These are phyloP conservation scores for Aureobasidium sp. DNA, from an alignment of 2,329 filamentous ascomycete genomes.

Conservation along the genomic window DNA sequence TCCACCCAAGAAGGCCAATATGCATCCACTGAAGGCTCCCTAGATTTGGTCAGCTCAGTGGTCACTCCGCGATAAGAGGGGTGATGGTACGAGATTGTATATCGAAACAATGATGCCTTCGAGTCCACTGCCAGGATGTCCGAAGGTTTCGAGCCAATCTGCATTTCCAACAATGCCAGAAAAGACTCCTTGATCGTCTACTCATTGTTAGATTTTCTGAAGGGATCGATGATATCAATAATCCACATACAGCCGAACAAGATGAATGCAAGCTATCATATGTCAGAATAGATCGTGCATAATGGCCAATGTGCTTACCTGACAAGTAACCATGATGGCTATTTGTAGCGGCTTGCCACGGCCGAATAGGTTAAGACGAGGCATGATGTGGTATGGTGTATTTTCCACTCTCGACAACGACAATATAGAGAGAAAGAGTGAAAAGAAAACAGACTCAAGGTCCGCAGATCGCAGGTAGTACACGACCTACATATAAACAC, in stretches of 20 bases:
- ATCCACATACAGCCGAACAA: conserved; percentile 23
- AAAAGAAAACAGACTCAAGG: not conserved
- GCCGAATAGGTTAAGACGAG: conserved; percentile 22
- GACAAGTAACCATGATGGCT: conserved; percentile 24
- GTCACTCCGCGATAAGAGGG: no score
- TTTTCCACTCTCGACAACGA: not conserved
- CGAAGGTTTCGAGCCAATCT: conserved; percentile 31
- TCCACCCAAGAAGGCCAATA: conserved; percentile 29
- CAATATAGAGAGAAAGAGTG: not conserved
- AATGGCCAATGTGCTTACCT: conserved; percentile 11
- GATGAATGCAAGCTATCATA: conserved; percentile 20
- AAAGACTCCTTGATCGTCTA: conserved; percentile 26
- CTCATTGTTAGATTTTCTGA: not conserved
- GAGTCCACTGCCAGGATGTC: conserved; percentile 28
- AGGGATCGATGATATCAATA: not conserved
- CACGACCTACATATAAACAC: not conserved
- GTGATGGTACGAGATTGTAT: conserved; percentile 32
- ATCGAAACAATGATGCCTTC: conserved; percentile 36
- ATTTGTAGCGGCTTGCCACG: conserved; percentile 20
- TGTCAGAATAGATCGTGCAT: not conserved
- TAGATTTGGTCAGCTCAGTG: no score
- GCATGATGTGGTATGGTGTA: not conserved
- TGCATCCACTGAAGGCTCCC: conserved; percentile 28
- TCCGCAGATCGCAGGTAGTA: not conserved
- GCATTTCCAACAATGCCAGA: conserved; percentile 33